Evolutionary conservation across 2,329 filamentous ascomycete genomes (phyloP).

Genomic region (Bipolaris zeicola): DNA sequence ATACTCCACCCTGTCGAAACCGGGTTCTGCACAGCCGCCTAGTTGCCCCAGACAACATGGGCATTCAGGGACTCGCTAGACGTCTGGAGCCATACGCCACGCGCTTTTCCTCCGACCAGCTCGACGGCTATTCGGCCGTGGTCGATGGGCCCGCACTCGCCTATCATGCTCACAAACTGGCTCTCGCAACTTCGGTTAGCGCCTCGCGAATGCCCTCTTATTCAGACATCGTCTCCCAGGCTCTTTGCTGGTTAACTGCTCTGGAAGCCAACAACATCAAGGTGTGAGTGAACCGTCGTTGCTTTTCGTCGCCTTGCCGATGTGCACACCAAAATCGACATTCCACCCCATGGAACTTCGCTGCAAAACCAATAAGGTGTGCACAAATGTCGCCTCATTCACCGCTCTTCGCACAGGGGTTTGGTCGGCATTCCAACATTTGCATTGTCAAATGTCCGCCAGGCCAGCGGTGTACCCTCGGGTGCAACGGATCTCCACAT

Average conservation of each 20-base stretch:
- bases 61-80: conserved; percentile 41
- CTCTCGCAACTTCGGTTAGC: conserved; percentile 48
- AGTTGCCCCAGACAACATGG: conserved; percentile 32
- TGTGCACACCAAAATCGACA: conserved; percentile 11
- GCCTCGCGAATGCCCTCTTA: conserved; percentile 54
- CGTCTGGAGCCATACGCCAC: conserved; percentile 41
- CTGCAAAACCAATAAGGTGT: conserved; percentile 20
- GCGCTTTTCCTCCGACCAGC: conserved; percentile 26
- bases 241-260: conserved; percentile 63
- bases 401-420: conserved; percentile 4
- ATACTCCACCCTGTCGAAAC: not conserved
- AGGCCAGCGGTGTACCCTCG: conserved; percentile 13
- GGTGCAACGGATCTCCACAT: conserved; percentile 19
- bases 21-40: not conserved
- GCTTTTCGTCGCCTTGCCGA: conserved; percentile 17
- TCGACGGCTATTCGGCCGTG: conserved; percentile 44
- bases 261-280: conserved; percentile 61
- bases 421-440: conserved; percentile 11
- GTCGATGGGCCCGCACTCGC: conserved; percentile 83
- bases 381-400: conserved; percentile 19
- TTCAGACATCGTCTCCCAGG: conserved; percentile 63
- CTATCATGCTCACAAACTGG: conserved; percentile 66
- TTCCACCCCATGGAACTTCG: not conserved
- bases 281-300: conserved; percentile 60
- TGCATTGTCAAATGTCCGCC: conserved; percentile 1